Evolutionary conservation across 2,329 filamentous ascomycete genomes (phyloP), one percentile per base, ranked within the genome.

Genomic region (Xylaria polymorpha): DNA sequence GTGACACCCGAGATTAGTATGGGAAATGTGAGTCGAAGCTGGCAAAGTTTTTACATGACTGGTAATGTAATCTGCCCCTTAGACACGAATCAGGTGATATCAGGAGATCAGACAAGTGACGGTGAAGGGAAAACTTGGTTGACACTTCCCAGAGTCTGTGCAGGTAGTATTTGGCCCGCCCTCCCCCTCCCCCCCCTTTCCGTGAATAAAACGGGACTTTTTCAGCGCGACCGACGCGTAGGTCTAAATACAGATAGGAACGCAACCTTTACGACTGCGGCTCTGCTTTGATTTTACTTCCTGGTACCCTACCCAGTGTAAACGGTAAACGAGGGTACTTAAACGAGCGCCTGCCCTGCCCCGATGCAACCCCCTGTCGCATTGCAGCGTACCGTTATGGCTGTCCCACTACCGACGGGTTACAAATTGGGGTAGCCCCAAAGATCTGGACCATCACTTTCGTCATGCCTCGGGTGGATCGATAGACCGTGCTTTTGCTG

Each of bases 371-470:
- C 25, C 46, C 15, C 10, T 46, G 37, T 46, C 46, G 51, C 10
- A 53, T 60, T 39, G 22, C 25, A 56, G 53, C 1, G 53, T 39
- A 39, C 6, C 51, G 8, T 37, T 29, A 8, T 55, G 14, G 35
- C 22, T 60, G 25, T 18, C 37, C 55, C 37, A 58, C 55, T 43
- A 22, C 41, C 8, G 9, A 41, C 58, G 62, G 62, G 55, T 64
- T 57, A 15, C 35, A 51, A 37, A 51, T 53, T 59, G 55, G 55
- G 55, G 62, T 53, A 48, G 39, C 9, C 9, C 15, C 55, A 15
- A 35, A 59, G 48, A 58, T 63, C 53, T 67, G 32, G 64, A 58
- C 64, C 37, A 58, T 44, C 44, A 32, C 46, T 32, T 51, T 53
- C 25, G 35, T 43, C 46, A 58, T 56, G 51, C 32, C 53, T 39